Evolutionary conservation across 1,284 basidiomycete species (phyloP).

Genomic region (Ceratorhiza oryzae-sativae): DNA sequence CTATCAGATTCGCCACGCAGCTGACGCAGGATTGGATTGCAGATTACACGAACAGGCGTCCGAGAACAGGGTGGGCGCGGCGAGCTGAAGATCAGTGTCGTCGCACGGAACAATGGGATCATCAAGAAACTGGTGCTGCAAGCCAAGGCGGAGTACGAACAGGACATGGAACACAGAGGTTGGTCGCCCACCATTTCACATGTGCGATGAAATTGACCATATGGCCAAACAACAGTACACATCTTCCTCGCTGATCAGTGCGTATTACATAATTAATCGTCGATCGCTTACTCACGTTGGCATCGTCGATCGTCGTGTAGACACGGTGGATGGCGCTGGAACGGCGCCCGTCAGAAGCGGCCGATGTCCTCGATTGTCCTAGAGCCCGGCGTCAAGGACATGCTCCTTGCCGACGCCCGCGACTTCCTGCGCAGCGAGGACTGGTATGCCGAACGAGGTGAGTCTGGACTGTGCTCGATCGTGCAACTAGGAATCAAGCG

Average conservation of each 20-base stretch:
- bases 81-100: slow-evolving; percentile 81
- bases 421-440: slow-evolving; percentile 84
- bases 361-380: slow-evolving; percentile 87
- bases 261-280: slow-evolving; percentile 38
- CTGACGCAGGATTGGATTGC: background rate
- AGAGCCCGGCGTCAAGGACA: slow-evolving; percentile 84
- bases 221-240: slow-evolving; percentile 58
- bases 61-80: slow-evolving; percentile 69
- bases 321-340: slow-evolving; percentile 82
- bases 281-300: slow-evolving; percentile 34
- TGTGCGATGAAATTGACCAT: background rate
- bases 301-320: slow-evolving; percentile 48
- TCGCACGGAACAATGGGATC: slow-evolving; percentile 83
- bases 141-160: slow-evolving; percentile 84
- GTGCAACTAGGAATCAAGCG: slow-evolving; percentile 58
- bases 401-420: slow-evolving; percentile 82
- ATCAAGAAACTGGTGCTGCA: slow-evolving; percentile 82
- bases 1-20: slow-evolving; percentile 44
- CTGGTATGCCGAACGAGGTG: slow-evolving; percentile 86
- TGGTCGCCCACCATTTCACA: background rate
- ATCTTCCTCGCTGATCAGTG: slow-evolving; percentile 86
- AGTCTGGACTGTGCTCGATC: slow-evolving; percentile 46
- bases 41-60: slow-evolving; percentile 79
- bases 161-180: slow-evolving; percentile 79
- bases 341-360: slow-evolving; percentile 81